Conservation (phyloP, 768 basidiomycete species). For the Suillus decipiens region DNA sequence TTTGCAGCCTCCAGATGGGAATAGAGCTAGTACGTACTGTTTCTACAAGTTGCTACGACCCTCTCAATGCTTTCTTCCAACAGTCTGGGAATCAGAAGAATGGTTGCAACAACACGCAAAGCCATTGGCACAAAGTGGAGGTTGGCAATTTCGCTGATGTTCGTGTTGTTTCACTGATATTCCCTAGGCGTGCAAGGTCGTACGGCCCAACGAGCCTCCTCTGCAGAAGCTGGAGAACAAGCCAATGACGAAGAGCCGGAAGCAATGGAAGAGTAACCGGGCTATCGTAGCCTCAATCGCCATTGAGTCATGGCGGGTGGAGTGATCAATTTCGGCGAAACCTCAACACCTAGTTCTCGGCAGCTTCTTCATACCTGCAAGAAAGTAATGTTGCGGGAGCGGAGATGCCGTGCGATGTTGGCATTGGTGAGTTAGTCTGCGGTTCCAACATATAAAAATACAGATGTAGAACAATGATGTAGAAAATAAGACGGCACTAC, state of each 20-base stretch:
- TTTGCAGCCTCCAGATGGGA: slow-evolving; percentile 60
- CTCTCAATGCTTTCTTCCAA: slow-evolving; percentile 10
- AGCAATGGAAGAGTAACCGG: slow-evolving; percentile 67
- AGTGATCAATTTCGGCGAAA: neutral
- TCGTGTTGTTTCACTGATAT: slow-evolving; percentile 7
- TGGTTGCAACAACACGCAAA: slow-evolving; percentile 86
- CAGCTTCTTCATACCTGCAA: neutral
- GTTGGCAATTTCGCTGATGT: slow-evolving; percentile 35
- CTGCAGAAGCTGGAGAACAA: slow-evolving; percentile 28
- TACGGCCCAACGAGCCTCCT: slow-evolving; percentile 32
- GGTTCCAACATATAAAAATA: slow-evolving; percentile 7
- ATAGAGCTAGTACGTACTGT: slow-evolving; percentile 67
- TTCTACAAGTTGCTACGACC: slow-evolving; percentile 8
- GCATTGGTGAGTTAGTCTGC: neutral
- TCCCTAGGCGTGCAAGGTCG: slow-evolving; percentile 57
- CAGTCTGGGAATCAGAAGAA: slow-evolving; percentile 97
- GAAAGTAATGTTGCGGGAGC: neutral
- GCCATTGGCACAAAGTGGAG: slow-evolving; percentile 74
- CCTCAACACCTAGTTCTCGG: neutral
- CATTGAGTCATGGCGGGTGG: slow-evolving; percentile 3
- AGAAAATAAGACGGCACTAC: slow-evolving; percentile 12
- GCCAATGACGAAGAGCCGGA: slow-evolving; percentile 42
- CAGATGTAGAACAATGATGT: slow-evolving; percentile 8
- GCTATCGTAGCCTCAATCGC: too few species aligned
- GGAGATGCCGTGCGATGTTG: neutral